phyloP scores from a whole-genome alignment of 768 basidiomycete genomes.

The Steccherinum ochraceum region DNA sequence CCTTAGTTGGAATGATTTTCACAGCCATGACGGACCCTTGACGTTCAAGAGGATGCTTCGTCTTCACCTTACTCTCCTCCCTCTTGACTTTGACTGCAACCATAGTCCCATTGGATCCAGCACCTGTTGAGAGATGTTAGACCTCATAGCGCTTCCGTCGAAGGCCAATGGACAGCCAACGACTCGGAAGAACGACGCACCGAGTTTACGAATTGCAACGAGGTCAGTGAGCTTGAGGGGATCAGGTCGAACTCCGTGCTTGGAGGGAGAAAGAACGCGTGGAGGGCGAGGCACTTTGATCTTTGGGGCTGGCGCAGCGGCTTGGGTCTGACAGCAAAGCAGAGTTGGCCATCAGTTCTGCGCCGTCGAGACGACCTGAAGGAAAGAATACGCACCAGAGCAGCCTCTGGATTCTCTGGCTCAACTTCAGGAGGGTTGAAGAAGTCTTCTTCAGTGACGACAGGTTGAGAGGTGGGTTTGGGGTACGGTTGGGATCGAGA shows the following conservation, averaged over 20 bases:
- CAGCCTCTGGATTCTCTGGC: no score
- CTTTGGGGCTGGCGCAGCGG: no score
- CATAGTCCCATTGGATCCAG: not conserved
- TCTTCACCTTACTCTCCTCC: not conserved
- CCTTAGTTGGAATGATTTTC: not conserved
- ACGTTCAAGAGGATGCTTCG: not conserved
- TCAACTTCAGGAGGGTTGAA: not conserved
- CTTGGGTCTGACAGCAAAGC: no score
- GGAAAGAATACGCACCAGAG: no score
- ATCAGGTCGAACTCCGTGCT: not conserved
- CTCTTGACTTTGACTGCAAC: not conserved
- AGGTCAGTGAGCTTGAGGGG: no score
- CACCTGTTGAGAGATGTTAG: not conserved
- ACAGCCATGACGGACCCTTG: not conserved
- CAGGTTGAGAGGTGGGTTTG: not conserved
- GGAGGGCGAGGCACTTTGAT: no score
- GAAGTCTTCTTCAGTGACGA: not conserved
- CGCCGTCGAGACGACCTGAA: no score
- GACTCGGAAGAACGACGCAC: not conserved
- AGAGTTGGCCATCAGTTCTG: no score
- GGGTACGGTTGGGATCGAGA: not conserved
- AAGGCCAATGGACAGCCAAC: not conserved
- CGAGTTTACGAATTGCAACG: not conserved
- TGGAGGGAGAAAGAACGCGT: no score
- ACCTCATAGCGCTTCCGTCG: not conserved